A percentile compares a stretch with the other conserved stretches of the same genome.
phyloP scores from a whole-genome alignment of 2,329 filamentous ascomycete species.

The Chalara sp. region DNA sequence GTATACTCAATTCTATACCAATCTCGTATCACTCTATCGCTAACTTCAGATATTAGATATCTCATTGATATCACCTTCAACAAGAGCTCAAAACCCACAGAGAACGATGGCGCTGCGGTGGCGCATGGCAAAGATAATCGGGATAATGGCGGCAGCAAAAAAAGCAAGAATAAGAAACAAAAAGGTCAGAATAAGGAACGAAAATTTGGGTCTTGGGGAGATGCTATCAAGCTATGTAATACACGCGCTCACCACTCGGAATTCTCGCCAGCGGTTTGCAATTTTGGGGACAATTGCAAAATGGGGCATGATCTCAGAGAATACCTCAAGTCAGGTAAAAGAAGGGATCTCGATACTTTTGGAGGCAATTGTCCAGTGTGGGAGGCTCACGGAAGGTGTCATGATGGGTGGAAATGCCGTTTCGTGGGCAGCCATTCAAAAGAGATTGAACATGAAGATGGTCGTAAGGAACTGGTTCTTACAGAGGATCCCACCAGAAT shows the following conservation, averaged over 20 bases:
- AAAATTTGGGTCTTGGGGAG: conserved; percentile 72
- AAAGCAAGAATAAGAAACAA: conserved; percentile 56
- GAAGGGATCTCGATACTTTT: conserved; percentile 71
- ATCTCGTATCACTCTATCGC: neutral
- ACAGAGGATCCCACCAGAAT: conserved; percentile 36
- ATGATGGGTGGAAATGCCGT: conserved; percentile 88
- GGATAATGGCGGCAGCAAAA: conserved; percentile 31
- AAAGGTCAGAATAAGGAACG: conserved; percentile 79
- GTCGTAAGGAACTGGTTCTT: conserved; percentile 74
- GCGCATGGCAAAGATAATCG: conserved; percentile 33
- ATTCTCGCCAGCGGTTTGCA: conserved; percentile 70
- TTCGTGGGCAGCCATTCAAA: conserved; percentile 83
- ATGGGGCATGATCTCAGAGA: conserved; percentile 77
- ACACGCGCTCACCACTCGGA: conserved; percentile 66
- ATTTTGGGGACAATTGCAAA: conserved; percentile 74
- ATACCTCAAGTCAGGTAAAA: conserved; percentile 77
- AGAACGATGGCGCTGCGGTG: conserved; percentile 49
- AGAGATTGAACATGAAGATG: conserved; percentile 72
- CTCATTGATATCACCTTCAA: conserved; percentile 17
- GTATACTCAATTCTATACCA: conserved; percentile 5
- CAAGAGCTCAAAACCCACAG: conserved; percentile 20
- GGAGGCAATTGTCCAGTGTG: conserved; percentile 76
- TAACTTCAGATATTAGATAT: conserved; percentile 17
- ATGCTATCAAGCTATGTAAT: conserved; percentile 71
- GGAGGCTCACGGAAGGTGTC: conserved; percentile 68